Base-by-base conservation (phyloP, 345 rosid genomes). In the Aethionema arabicum region DNA sequence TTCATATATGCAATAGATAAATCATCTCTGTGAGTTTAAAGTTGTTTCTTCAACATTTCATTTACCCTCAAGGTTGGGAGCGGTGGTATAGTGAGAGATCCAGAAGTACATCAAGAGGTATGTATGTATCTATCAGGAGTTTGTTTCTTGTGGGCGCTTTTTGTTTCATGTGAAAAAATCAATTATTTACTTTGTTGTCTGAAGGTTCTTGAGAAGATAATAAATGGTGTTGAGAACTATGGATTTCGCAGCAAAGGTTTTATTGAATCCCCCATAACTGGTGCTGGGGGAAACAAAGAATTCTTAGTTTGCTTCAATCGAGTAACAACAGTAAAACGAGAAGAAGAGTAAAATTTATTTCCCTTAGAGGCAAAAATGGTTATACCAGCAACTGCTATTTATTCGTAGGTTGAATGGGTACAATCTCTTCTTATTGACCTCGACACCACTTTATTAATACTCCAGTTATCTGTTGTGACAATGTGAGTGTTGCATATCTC, bases 61-160 rank as follows among this genome's bases (percentile, higher is more conserved):
- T 47, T 44, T 63, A 14, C 12, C 55, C 4, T 35, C 1, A 81
- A 93, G 99, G 95, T 93, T 0, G 96, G 97, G 69, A 74, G 76
- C 6, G 97, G 99, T n/a, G 97, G 99, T 61, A 87, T 93, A 59
- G 95, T 93, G 50, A 83, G 85, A 79, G 97, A 93, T 82, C 90
- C 96, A 1, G 77, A 72, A 51, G 95, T 93, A 51, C 99, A 86
- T 61, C 79, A 90, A 55, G 96, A 87, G 92, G 97, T 90, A 67
- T 47, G 79, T 44, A 37, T 11, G 29, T 21, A 57, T 66, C 52
- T 21, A 57, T 66, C 27, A 21, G 27, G 27, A 21, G 27, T 21
- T 21, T 21, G 27, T 21, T 21, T 48, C 41, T 38, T 0, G 13
- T 56, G 56, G 48, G 14, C 46, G 36, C 46, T 4, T 37, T 53